Percentiles rank a stretch among this genome's conserved stretches.
phyloP scores from a whole-genome alignment of 176 grass and related monocot species.

The Aegilops tauschii region DNA sequence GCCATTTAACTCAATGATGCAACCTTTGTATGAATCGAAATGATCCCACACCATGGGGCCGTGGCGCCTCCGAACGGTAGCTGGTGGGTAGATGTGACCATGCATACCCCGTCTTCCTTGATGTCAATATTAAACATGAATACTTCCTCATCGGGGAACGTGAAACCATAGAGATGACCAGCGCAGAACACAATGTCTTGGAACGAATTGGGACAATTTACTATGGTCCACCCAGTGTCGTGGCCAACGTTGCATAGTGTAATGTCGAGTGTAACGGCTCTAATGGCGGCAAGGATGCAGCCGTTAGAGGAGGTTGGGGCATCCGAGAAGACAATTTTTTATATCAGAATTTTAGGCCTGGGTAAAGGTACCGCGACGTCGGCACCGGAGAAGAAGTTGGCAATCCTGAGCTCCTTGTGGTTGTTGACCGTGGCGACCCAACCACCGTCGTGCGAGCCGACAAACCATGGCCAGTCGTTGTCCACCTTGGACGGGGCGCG shows the following conservation, averaged over 20 bases:
- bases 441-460: background rate
- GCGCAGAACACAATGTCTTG: background rate
- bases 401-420: background rate
- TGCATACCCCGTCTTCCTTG: background rate
- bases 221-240: background rate
- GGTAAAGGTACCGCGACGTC: too few relatives aligned
- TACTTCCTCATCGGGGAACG: background rate
- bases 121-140: background rate
- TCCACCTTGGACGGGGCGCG: background rate
- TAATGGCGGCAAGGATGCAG: background rate
- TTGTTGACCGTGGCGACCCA: background rate
- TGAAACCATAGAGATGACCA: background rate
- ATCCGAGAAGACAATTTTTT: background rate
- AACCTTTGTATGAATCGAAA: background rate
- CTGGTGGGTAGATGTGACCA: background rate
- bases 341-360: fast-evolving
- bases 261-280: background rate
- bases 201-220: background rate
- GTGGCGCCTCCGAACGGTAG: background rate
- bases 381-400: background rate
- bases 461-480: background rate
- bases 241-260: background rate
- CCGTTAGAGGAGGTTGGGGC: background rate
- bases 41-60: background rate
- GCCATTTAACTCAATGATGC: background rate